Percentiles rank a stretch among this genome's conserved stretches.
Evolutionary conservation across 129 eudicot species (phyloP).

Genomic region (Flaveria brownii): DNA sequence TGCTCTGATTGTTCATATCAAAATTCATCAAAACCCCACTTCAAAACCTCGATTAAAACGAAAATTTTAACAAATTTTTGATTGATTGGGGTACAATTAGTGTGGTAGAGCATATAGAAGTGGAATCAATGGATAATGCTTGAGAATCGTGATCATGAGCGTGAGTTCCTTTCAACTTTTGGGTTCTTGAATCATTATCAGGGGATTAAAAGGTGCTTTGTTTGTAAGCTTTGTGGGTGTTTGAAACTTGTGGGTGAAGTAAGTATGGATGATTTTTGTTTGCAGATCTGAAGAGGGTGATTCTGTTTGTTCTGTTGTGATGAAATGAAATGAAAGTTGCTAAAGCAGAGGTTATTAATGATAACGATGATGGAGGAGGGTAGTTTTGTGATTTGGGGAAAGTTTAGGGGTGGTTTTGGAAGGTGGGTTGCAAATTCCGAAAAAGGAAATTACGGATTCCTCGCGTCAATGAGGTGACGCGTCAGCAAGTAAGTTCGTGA

Average conservation of each 20-base stretch:
- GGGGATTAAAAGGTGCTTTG: constrained; percentile 43
- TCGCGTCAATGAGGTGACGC: not conserved
- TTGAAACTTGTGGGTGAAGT: constrained; percentile 57
- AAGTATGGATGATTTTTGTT: constrained; percentile 34
- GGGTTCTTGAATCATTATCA: constrained; percentile 24
- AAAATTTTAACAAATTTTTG: not conserved
- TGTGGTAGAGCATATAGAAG: constrained; percentile 38
- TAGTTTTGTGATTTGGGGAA: not conserved
- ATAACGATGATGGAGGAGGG: constrained; percentile 32
- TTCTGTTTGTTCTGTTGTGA: constrained; percentile 34
- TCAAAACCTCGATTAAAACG: not conserved
- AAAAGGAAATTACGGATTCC: constrained; percentile 3
- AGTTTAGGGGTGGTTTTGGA: not conserved
- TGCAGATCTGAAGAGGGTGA: constrained; percentile 53
- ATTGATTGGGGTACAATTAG: not conserved
- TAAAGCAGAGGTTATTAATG: constrained; percentile 17
- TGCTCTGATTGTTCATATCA: constrained; percentile 29
- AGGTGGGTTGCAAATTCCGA: not conserved
- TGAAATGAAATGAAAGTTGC: constrained; percentile 17
- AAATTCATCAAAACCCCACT: constrained; percentile 36
- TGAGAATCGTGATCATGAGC: constrained; percentile 48
- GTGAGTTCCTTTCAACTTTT: constrained; percentile 39
- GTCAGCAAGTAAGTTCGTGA: not conserved
- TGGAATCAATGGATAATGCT: constrained; percentile 48
- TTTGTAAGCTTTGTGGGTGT: constrained; percentile 53